Base-by-base conservation (phyloP, 2,329 filamentous ascomycete species). In the Fusarium haematococcum region DNA sequence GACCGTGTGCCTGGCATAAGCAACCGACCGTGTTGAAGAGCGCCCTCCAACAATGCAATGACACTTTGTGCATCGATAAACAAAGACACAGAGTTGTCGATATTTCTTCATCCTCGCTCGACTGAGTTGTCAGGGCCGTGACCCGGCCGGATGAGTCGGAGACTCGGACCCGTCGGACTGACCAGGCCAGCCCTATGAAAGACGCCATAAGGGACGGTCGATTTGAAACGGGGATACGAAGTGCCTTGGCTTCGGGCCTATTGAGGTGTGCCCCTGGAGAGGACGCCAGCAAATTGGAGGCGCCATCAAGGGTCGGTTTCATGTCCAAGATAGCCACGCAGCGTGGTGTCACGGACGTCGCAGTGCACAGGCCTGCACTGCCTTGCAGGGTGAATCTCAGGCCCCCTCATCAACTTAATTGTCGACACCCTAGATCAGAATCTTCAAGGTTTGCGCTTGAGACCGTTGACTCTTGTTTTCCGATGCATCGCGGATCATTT, bases 401-500 rank as follows among this genome's bases (percentile, higher is more conserved):
- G 14, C 35, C 48, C 37, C 43, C 25, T 32, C 27, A 33, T 54
- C 27, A 54, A 32, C 27, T 30, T 25, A 52, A 54, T 18, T 54
- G 27, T 54, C 50, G 50, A 30, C 61, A 32, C 32, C 11, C 41
- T 20, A 37, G 45, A 54, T 41, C 60, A 63, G 16, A 39, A 30
- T 56, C 48, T 56, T 63, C 35, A 64, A 64, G 39, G 62, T 64
- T 64, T 20, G 48, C 50, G 32, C 64, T 66, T 66, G 37, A 54
- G 63, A 33, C 62, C 50, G 48, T 64, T 67, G 43, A 63, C 63
- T 59, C 54, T 65, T 54, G 45, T 63, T 66, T 48, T 71, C 72
- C 73, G 75, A 68, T 65, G 43, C 58, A 60, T 69, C 58, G 67
- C 75, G 75, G 73, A 65, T 68, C 74, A 66, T 66, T 71, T 69